These are phyloP conservation scores for Rosa hybrid DNA, from an alignment of 331 rosid species.

Conservation along the genomic window DNA sequence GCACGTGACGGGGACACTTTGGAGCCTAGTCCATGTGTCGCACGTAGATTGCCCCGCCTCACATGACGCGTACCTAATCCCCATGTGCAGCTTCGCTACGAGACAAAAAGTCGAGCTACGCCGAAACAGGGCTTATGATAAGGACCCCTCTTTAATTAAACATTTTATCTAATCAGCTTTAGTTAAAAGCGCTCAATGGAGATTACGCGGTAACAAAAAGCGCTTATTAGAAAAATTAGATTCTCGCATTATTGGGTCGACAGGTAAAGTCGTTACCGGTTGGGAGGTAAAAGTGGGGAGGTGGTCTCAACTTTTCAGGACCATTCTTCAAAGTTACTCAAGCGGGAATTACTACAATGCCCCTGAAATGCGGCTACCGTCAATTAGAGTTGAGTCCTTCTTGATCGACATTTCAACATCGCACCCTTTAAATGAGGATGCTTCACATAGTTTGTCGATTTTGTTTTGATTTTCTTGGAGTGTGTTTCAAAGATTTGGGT, in stretches of 20 bases:
- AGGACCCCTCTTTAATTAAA: constrained; percentile 11
- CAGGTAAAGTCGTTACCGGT: constrained; percentile 68
- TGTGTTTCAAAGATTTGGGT: background rate
- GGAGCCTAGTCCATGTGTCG: constrained; percentile 36
- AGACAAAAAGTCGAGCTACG: constrained; percentile 33
- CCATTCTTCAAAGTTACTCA: constrained; percentile 16
- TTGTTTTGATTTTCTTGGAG: background rate
- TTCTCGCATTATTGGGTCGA: constrained; percentile 36
- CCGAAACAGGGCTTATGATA: constrained; percentile 12
- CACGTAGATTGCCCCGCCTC: background rate
- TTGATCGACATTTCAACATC: constrained; percentile 31
- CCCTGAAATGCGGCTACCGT: constrained; percentile 19
- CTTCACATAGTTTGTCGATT: background rate
- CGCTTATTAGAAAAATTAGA: constrained; percentile 9
- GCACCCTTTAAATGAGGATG: constrained; percentile 21
- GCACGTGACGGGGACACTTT: constrained; percentile 25
- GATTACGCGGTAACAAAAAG: constrained; percentile 9
- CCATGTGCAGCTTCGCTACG: constrained; percentile 49
- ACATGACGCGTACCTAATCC: constrained; percentile 44
- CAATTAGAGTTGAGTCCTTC: constrained; percentile 10
- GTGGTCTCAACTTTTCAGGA: constrained; percentile 38
- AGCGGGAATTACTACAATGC: background rate
- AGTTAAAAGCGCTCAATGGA: background rate
- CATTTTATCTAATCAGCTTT: background rate
- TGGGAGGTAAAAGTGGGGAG: constrained; percentile 31